A percentile compares a stretch with the other conserved stretches of the same genome.
These are phyloP conservation scores for Paracamarosporium sp. DNA, from an alignment of 2,329 filamentous ascomycete species.

Conservation along the genomic window DNA sequence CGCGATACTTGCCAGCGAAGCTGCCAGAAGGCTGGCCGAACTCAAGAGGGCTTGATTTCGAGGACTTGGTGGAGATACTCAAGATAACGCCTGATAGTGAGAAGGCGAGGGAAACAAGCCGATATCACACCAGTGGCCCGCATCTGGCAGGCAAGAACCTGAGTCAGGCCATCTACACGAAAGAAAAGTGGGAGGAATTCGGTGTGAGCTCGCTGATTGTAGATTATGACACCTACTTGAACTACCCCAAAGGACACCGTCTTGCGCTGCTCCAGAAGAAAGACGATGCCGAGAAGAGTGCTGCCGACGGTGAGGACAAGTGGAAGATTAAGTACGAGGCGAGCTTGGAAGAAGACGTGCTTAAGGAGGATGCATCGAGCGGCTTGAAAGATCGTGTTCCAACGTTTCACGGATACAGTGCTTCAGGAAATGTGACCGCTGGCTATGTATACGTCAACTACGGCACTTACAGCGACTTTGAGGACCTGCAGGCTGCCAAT, in stretches of 20 bases:
- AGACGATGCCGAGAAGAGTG: slow-evolving; percentile 46
- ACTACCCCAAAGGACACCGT: slow-evolving; percentile 57
- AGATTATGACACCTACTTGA: slow-evolving; percentile 59
- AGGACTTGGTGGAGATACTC: slow-evolving; percentile 63
- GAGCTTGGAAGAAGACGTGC: slow-evolving; percentile 80
- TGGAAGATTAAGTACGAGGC: slow-evolving; percentile 79
- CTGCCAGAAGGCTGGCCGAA: slow-evolving; percentile 49
- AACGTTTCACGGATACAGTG: slow-evolving; percentile 94
- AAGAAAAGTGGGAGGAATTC: slow-evolving; percentile 57
- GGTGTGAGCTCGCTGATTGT: slow-evolving; percentile 55
- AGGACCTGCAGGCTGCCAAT: slow-evolving; percentile 78
- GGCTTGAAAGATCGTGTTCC: slow-evolving; percentile 76
- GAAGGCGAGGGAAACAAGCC: slow-evolving; percentile 58
- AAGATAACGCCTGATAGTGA: slow-evolving; percentile 60
- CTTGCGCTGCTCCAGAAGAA: slow-evolving; percentile 60
- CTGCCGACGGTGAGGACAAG: slow-evolving; percentile 30
- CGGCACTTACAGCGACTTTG: slow-evolving; percentile 84
- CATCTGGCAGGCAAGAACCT: slow-evolving; percentile 60
- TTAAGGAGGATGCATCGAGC: slow-evolving; percentile 83
- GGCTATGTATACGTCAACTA: slow-evolving; percentile 91
- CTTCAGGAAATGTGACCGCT: slow-evolving; percentile 88
- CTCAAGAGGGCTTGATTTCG: slow-evolving; percentile 57
- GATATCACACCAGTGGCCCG: slow-evolving; percentile 59
- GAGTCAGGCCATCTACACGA: slow-evolving; percentile 60
- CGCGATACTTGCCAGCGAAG: slow-evolving; percentile 26